Percentiles rank a stretch among this genome's conserved stretches.
phyloP scores from a whole-genome alignment of 2,329 filamentous ascomycete species.

The Ascochyta koolunga region DNA sequence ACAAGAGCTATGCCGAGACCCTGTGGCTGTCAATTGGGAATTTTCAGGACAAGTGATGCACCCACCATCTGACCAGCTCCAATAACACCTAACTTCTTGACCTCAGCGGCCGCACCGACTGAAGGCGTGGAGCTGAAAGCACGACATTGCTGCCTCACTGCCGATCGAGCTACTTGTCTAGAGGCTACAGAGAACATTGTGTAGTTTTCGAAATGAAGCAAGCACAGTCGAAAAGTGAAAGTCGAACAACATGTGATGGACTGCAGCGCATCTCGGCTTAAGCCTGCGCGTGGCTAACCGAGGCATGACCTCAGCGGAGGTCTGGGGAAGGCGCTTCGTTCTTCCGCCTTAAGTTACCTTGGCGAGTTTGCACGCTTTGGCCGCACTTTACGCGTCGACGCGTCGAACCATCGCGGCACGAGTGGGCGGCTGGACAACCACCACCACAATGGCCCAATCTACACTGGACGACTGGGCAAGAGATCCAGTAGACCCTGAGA shows the following conservation, averaged over 20 bases:
- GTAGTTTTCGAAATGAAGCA: neutral
- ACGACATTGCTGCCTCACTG: slow-evolving; percentile 45
- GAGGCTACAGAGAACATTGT: slow-evolving; percentile 44
- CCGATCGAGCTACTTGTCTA: slow-evolving; percentile 32
- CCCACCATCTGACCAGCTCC: slow-evolving; percentile 95
- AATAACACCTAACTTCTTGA: slow-evolving; percentile 88
- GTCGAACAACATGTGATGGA: slow-evolving; percentile 25
- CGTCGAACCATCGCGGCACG: slow-evolving; percentile 29
- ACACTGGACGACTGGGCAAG: slow-evolving; percentile 54
- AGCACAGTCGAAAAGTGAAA: neutral
- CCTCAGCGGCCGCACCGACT: slow-evolving; percentile 66
- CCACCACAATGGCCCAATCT: slow-evolving; percentile 45
- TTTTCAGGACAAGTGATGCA: neutral
- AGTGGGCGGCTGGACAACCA: slow-evolving; percentile 26
- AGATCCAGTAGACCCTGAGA: slow-evolving; percentile 78
- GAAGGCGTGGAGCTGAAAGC: slow-evolving; percentile 72
- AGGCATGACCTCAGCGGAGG: slow-evolving; percentile 17
- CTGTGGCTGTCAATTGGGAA: slow-evolving; percentile 56
- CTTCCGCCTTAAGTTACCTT: slow-evolving; percentile 18
- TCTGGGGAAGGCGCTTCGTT: slow-evolving; percentile 3
- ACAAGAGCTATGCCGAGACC: slow-evolving; percentile 95
- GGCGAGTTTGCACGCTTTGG: slow-evolving; percentile 35
- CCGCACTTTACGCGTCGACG: slow-evolving; percentile 44
- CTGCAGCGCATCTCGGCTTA: slow-evolving; percentile 10
- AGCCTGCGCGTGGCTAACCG: slow-evolving; percentile 8